Base-by-base conservation (phyloP, 1,139 yeast species). In the Petasospora rhodanensis region DNA sequence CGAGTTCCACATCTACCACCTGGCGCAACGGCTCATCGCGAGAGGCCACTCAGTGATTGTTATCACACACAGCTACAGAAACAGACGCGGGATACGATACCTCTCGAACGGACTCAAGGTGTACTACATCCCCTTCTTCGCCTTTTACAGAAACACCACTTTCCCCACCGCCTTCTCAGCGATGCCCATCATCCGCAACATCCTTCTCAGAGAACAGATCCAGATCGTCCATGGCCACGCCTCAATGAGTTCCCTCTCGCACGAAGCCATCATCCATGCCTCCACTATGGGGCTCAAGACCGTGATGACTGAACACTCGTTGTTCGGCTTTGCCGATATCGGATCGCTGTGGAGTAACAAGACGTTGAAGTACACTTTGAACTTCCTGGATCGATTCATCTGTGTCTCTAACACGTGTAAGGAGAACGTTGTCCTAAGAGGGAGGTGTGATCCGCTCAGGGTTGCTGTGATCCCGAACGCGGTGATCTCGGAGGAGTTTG, bases 401-500 rank as follows among this genome's bases (percentile, higher is more conserved):
- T 86, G 97, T 56, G 99, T 93, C 3, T 85, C 96, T 4, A 94
- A 93, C 55, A 91, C 97, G 0, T 87, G 97, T 57, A 89, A 91
- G 55, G 99, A 93, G 51, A 93, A 93, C 52, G 87, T 96, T 4
- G 96, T 89, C 2, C 65, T 91, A 13, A 62, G 99, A 35, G 95
- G 95, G 0, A 76, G 83, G 1, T 60, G 89, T 27, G 84, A 86
- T 46, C 96, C 97, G 0, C 55, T 71, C 8, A 64, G 64, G 36
- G 93, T 89, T 5, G 79, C 89, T 14, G 99, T 89, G 15, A 91
- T 93, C 13, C 99, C 99, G 0, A 93, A 93, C 58, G 99, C 99
- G 0, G 94, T 93, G 10, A 77, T 91, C 1, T 73, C 93, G 6
- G 72, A 73, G 28, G 95, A 89, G 54, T 93, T 93, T 53, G 57